phyloP scores from a whole-genome alignment of 2,329 filamentous ascomycete genomes.

The Cryphonectria japonica region DNA sequence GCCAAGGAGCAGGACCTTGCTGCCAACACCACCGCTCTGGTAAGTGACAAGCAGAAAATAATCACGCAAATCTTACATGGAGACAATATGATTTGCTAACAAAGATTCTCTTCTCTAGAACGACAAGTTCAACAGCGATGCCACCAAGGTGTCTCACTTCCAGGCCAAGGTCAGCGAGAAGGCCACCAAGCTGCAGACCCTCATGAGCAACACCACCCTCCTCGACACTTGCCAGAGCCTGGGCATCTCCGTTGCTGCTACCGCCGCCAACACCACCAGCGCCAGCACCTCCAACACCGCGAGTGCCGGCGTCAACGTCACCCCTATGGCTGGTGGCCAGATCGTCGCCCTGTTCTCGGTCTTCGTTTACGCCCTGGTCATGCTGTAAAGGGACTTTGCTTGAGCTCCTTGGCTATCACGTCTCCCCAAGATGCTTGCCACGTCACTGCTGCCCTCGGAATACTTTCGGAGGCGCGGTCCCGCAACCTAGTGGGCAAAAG shows the following conservation, averaged over 20 bases:
- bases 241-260: constrained; percentile 18
- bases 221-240: constrained; percentile 31
- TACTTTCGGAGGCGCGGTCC: background rate
- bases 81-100: background rate
- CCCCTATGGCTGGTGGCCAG: constrained; percentile 18
- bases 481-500: background rate
- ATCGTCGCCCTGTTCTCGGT: constrained; percentile 19
- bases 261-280: constrained; percentile 1
- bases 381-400: constrained; percentile 9
- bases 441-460: background rate
- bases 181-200: constrained; percentile 36
- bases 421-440: too few relatives aligned
- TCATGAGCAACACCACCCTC: constrained; percentile 43
- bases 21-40: constrained; percentile 39
- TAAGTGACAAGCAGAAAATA: constrained; percentile 1
- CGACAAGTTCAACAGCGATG: constrained; percentile 41
- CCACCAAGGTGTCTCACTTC: constrained; percentile 41
- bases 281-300: background rate
- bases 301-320: constrained; percentile 20
- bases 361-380: constrained; percentile 17
- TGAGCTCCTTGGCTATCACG: background rate
- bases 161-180: constrained; percentile 38
- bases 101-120: constrained; percentile 16
- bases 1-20: constrained; percentile 33
- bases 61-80: background rate